phyloP scores from a whole-genome alignment of 331 rosid genomes.

The Acacia concinna region DNA sequence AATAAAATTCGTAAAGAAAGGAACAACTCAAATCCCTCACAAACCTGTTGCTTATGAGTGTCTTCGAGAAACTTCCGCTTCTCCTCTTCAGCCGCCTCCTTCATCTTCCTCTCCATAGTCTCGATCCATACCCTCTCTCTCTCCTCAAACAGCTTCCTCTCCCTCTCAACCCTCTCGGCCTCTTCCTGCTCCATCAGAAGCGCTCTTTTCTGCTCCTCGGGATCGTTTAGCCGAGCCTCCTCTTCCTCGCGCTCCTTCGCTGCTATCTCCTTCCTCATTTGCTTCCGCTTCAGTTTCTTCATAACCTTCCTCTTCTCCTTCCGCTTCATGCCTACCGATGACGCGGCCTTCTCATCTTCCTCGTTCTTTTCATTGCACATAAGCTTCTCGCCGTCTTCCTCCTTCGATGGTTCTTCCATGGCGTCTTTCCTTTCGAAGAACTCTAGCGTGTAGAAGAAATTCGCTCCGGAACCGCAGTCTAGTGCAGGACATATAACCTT shows the following conservation, averaged over 20 bases:
- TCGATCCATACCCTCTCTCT: conserved; percentile 70
- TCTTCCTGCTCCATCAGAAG: conserved; percentile 55
- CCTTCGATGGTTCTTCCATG: conserved; percentile 17
- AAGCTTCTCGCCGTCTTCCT: neutral
- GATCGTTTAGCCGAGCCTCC: conserved; percentile 62
- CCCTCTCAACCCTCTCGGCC: conserved; percentile 63
- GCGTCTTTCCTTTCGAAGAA: neutral
- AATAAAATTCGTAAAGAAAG: neutral
- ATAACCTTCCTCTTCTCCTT: conserved; percentile 85
- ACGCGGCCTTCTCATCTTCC: neutral
- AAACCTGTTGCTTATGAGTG: conserved; percentile 45
- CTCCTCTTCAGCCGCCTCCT: conserved; percentile 48
- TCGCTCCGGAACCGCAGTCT: neutral
- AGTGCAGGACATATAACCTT: too few relatives aligned
- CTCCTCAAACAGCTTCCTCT: conserved; percentile 54
- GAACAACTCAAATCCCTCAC: neutral
- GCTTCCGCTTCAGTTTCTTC: conserved; percentile 79
- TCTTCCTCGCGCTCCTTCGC: conserved; percentile 53
- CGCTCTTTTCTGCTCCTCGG: conserved; percentile 55
- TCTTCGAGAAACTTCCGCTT: conserved; percentile 47
- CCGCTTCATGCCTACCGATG: conserved; percentile 33
- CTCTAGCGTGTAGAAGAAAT: neutral
- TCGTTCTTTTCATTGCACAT: neutral
- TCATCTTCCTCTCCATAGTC: conserved; percentile 53
- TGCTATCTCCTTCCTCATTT: conserved; percentile 63